Percentiles rank a stretch among this genome's conserved stretches.
Evolutionary conservation across 371 early-diverging fungal genomes (phyloP).

Genomic region (Rhizomucor miehei): DNA sequence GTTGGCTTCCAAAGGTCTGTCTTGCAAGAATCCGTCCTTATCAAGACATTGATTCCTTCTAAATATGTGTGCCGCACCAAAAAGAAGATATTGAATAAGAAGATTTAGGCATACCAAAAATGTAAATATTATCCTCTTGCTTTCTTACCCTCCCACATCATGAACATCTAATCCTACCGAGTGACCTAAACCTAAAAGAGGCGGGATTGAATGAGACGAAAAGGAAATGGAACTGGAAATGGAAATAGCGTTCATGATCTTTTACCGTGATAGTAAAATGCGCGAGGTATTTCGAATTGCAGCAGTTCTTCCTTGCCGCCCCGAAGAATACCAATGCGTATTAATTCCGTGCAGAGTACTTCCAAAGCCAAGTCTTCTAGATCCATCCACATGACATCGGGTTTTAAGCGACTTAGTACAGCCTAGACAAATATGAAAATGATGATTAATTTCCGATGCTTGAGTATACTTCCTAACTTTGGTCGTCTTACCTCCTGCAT

Average conservation of each 20-base stretch:
- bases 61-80: background rate
- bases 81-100: too few relatives aligned
- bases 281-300: slow-evolving; percentile 60
- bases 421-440: slow-evolving; percentile 13
- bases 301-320: slow-evolving; percentile 65
- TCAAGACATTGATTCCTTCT: too few relatives aligned
- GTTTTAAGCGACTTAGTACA: slow-evolving; percentile 57
- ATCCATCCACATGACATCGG: slow-evolving; percentile 86
- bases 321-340: slow-evolving; percentile 64
- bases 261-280: slow-evolving; percentile 89
- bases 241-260: too few relatives aligned
- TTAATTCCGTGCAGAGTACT: slow-evolving; percentile 65
- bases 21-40: slow-evolving; percentile 1
- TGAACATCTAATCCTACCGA: slow-evolving; percentile 80
- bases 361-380: slow-evolving; percentile 78
- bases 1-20: slow-evolving; percentile 58
- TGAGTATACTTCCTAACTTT: slow-evolving; percentile 25
- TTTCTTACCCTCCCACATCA: slow-evolving; percentile 82
- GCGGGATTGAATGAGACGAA: too few relatives aligned
- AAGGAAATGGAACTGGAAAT: too few relatives aligned
- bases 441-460: background rate
- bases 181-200: slow-evolving; percentile 43
- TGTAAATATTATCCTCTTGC: background rate
- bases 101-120: too few relatives aligned
- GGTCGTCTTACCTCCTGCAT: slow-evolving; percentile 71